Conservation (phyloP, 2,329 filamentous ascomycete genomes). For the Grosmannia serpens region DNA sequence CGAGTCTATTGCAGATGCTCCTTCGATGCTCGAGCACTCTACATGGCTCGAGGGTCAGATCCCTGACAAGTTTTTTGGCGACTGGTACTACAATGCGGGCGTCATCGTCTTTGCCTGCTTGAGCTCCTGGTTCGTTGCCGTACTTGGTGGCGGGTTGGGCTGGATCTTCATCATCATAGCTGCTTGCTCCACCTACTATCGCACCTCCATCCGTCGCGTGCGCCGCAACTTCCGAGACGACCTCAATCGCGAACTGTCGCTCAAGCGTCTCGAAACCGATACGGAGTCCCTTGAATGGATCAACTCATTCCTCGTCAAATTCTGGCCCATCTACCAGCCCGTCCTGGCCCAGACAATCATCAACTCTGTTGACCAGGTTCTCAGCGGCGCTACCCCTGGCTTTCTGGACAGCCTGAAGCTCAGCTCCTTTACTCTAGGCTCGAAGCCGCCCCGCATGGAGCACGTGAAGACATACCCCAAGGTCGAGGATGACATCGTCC, state of each 20-base stretch:
- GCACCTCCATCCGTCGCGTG: slow-evolving; percentile 86
- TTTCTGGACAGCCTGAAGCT: slow-evolving; percentile 91
- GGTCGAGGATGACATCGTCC: slow-evolving; percentile 84
- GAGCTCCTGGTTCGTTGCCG: slow-evolving; percentile 77
- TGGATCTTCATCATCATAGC: slow-evolving; percentile 95
- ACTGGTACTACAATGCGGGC: slow-evolving; percentile 98
- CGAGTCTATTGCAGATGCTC: slow-evolving; percentile 44
- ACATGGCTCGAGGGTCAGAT: slow-evolving; percentile 77
- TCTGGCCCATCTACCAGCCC: slow-evolving; percentile 97
- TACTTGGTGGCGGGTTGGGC: slow-evolving; percentile 79
- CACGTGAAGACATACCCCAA: slow-evolving; percentile 98
- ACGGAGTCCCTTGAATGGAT: slow-evolving; percentile 96
- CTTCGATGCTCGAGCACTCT: slow-evolving; percentile 73
- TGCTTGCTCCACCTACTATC: slow-evolving; percentile 85
- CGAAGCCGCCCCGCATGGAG: slow-evolving; percentile 90
- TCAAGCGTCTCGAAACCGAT: slow-evolving; percentile 80
- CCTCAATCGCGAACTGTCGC: slow-evolving; percentile 69
- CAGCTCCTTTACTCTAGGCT: slow-evolving; percentile 86
- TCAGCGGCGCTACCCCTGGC: slow-evolving; percentile 81
- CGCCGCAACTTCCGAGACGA: slow-evolving; percentile 95
- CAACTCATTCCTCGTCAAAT: slow-evolving; percentile 96
- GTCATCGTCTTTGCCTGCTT: slow-evolving; percentile 89
- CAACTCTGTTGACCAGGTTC: slow-evolving; percentile 87
- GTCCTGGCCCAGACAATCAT: slow-evolving; percentile 87
- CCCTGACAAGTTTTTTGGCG: slow-evolving; percentile 84